Percentiles rank a stretch among this genome's conserved stretches.
These are phyloP conservation scores for Ustilago esculenta DNA, from an alignment of 1,284 basidiomycete species.

Conservation along the genomic window DNA sequence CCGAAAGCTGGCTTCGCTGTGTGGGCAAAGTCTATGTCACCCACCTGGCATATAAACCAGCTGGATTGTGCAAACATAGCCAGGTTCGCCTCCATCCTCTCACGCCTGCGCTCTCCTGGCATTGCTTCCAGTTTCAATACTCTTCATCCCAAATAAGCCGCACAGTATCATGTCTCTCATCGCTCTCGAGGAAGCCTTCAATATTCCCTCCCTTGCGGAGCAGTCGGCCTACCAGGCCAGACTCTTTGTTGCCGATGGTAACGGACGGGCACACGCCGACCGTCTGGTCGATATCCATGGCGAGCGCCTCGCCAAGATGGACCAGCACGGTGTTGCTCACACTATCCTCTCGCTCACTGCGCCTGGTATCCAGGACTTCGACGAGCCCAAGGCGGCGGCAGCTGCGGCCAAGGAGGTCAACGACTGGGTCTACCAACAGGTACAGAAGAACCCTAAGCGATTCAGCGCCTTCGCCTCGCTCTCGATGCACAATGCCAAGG, in stretches of 20 bases:
- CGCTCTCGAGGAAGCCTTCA: conserved; percentile 50
- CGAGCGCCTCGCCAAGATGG: conserved; percentile 58
- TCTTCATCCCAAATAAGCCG: background rate
- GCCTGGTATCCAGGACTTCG: conserved; percentile 60
- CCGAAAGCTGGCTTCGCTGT: background rate
- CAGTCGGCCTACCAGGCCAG: conserved; percentile 49
- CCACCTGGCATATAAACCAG: background rate
- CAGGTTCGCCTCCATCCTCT: background rate
- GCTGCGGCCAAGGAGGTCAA: conserved; percentile 53
- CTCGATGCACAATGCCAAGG: conserved; percentile 66
- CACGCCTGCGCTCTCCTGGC: background rate
- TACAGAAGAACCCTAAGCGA: conserved; percentile 58
- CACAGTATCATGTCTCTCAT: conserved; percentile 31
- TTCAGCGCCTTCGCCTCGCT: conserved; percentile 66
- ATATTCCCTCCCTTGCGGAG: conserved; percentile 42
- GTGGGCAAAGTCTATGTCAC: background rate
- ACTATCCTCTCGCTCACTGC: conserved; percentile 60
- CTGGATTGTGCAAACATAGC: background rate
- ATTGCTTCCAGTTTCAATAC: no score
- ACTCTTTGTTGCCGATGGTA: conserved; percentile 46
- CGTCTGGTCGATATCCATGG: conserved; percentile 55
- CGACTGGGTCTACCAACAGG: conserved; percentile 59
- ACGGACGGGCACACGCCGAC: conserved; percentile 44
- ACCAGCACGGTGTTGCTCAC: conserved; percentile 55
- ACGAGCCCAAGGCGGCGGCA: conserved; percentile 54